These are phyloP conservation scores for Cyberlindnera amylophila DNA, from an alignment of 805 yeast species.

Conservation along the genomic window DNA sequence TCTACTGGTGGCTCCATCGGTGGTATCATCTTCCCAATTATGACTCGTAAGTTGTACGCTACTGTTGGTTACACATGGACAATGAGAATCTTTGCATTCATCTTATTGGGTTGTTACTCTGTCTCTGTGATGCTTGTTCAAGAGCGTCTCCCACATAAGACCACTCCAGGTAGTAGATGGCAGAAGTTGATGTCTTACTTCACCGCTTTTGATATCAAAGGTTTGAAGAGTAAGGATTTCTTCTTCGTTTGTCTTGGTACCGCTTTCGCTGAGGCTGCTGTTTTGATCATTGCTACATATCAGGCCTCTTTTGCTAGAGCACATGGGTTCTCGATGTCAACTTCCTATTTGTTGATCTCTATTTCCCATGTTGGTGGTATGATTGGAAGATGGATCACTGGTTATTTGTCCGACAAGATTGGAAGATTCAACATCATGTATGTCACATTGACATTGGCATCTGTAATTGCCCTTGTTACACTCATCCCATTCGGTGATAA, in stretches of 20 bases:
- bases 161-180: constrained; percentile 24
- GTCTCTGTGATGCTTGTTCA: constrained; percentile 33
- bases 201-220: constrained; percentile 31
- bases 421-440: constrained; percentile 56
- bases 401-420: constrained; percentile 36
- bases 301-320: constrained; percentile 47
- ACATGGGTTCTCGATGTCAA: constrained; percentile 37
- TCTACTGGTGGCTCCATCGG: constrained; percentile 53
- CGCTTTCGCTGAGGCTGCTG: constrained; percentile 43
- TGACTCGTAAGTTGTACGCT: constrained; percentile 43
- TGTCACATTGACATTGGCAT: constrained; percentile 29
- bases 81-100: constrained; percentile 45
- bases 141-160: constrained; percentile 37
- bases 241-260: constrained; percentile 40
- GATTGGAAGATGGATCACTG: constrained; percentile 43
- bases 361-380: constrained; percentile 39
- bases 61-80: constrained; percentile 55
- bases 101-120: constrained; percentile 35
- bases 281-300: constrained; percentile 44
- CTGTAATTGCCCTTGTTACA: constrained; percentile 32
- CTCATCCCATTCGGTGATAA: constrained; percentile 37
- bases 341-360: constrained; percentile 43
- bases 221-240: constrained; percentile 43
- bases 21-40: constrained; percentile 50
- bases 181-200: constrained; percentile 27